These are phyloP conservation scores for Sequoia sempervirens DNA, from an alignment of 75 land plant species.

Conservation along the genomic window DNA sequence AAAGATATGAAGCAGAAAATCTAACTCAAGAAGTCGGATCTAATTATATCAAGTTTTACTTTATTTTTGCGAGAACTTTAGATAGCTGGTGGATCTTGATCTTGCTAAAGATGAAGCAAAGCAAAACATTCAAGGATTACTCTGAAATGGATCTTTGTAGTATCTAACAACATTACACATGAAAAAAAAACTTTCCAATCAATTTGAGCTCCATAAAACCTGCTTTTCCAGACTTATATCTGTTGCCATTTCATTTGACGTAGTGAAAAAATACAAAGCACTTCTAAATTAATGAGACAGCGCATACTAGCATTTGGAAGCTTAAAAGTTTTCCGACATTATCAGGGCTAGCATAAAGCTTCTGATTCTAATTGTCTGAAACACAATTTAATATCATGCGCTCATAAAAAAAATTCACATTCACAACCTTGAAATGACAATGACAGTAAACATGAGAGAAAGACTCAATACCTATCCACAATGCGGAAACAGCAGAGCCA, in stretches of 20 bases:
- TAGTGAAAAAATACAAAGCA: not conserved
- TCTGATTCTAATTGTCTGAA: not conserved
- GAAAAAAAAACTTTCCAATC: not conserved
- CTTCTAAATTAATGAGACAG: not conserved
- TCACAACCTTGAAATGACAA: not conserved
- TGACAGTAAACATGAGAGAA: not conserved
- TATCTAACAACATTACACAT: not conserved
- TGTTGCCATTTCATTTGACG: not conserved
- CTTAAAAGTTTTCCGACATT: not conserved
- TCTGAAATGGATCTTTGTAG: not conserved
- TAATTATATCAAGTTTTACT: not conserved
- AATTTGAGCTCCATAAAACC: not conserved
- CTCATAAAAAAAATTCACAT: not conserved
- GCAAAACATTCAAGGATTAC: not conserved
- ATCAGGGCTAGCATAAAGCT: not conserved
- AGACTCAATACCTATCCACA: slow-evolving; percentile 85
- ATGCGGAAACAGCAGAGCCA: slow-evolving; percentile 91
- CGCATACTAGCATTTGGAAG: not conserved
- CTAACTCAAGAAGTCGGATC: not conserved
- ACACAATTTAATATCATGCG: not conserved
- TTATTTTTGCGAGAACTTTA: not conserved
- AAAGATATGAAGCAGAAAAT: not conserved
- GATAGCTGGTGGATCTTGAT: not conserved
- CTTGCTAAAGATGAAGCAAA: not conserved
- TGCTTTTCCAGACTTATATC: not conserved